A percentile compares a stretch with the other conserved stretches of the same genome.
phyloP scores from a whole-genome alignment of 2,329 filamentous ascomycete genomes.

The Drechslerella coelobrocha region DNA sequence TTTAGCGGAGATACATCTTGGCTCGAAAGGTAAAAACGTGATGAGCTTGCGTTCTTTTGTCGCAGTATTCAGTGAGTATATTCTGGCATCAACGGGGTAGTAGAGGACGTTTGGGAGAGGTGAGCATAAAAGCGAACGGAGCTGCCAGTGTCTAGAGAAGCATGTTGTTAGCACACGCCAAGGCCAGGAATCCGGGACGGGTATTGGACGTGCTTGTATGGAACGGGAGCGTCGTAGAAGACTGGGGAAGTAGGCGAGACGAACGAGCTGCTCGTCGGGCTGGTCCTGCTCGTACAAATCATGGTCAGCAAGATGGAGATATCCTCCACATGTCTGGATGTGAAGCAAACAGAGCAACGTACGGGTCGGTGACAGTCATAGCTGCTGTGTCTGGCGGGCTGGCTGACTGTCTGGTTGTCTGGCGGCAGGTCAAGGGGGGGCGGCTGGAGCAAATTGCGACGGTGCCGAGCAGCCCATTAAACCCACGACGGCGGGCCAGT shows the following conservation, averaged over 20 bases:
- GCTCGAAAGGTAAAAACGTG: constrained; percentile 72
- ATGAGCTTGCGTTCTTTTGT: constrained; percentile 75
- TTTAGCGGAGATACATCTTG: constrained; percentile 85
- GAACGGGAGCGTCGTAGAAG: constrained; percentile 49
- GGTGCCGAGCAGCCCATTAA: constrained; percentile 1
- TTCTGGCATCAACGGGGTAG: constrained; percentile 79
- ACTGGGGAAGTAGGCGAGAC: constrained; percentile 36
- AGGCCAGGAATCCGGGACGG: neutral
- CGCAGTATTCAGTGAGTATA: constrained; percentile 73
- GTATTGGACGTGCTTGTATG: constrained; percentile 36
- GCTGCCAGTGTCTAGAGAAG: constrained; percentile 74
- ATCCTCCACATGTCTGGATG: constrained; percentile 8
- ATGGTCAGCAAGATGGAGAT: constrained; percentile 42
- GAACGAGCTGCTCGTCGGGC: constrained; percentile 45
- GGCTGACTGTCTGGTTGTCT: neutral
- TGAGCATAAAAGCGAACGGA: constrained; percentile 87
- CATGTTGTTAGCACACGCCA: neutral
- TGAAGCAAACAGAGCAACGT: constrained; percentile 17
- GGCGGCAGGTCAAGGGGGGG: constrained; percentile 3
- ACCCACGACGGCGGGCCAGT: neutral
- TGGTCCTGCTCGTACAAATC: constrained; percentile 22
- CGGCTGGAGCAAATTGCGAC: constrained; percentile 2
- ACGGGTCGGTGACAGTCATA: constrained; percentile 50
- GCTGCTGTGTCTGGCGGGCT: constrained; percentile 9
- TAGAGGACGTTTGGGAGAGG: constrained; percentile 79